Evolutionary conservation across 148 eudicot species (phyloP).

Genomic region (Diospyros lotus): DNA sequence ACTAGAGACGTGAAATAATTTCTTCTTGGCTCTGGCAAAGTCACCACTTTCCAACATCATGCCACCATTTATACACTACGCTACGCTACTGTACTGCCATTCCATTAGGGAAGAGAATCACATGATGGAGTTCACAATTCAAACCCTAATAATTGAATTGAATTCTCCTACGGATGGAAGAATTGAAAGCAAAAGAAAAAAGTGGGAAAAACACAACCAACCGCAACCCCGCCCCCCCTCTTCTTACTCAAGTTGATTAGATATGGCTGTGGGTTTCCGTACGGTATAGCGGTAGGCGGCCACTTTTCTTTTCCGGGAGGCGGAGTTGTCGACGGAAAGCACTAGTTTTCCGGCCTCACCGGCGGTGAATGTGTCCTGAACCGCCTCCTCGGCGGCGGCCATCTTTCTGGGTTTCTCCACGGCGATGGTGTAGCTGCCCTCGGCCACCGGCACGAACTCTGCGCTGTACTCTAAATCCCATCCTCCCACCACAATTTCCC

Average conservation of each 20-base stretch:
- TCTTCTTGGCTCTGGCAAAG: no score
- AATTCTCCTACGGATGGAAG: no score
- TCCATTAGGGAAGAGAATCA: no score
- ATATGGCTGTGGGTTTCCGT: conserved; percentile 37
- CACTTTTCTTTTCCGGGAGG: conserved; percentile 68
- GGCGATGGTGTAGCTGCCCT: conserved; percentile 67
- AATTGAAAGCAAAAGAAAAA: no score
- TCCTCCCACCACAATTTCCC: conserved; percentile 97
- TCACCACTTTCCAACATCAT: no score
- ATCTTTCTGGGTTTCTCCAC: conserved; percentile 65
- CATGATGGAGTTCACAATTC: no score
- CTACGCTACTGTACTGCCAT: no score
- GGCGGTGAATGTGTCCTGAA: conserved; percentile 65
- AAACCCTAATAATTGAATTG: no score
- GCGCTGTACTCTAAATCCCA: conserved; percentile 92
- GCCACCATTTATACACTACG: no score
- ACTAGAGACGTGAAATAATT: no score
- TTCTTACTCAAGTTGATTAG: not conserved
- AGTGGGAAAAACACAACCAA: not conserved
- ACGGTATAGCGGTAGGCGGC: conserved; percentile 84
- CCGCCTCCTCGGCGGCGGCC: conserved; percentile 45
- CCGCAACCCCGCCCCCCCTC: not conserved
- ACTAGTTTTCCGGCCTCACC: conserved; percentile 75
- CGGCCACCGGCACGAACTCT: conserved; percentile 67
- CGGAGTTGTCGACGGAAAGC: conserved; percentile 75